Base-by-base conservation (phyloP, 768 basidiomycete genomes). In the Strobilomyces dryophilus region DNA sequence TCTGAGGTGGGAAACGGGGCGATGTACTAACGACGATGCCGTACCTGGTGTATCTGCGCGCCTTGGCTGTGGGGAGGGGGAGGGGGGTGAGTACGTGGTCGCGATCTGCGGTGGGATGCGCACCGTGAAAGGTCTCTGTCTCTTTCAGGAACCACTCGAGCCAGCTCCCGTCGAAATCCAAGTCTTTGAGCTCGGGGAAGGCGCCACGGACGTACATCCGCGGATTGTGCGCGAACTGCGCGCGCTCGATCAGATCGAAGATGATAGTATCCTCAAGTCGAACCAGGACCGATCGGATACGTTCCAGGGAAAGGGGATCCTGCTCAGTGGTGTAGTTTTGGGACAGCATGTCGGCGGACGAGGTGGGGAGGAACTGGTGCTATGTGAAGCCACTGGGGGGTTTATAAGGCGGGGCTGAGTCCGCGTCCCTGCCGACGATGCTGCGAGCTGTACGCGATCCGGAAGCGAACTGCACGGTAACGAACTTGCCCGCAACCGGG, bases 261-360 rank as follows among this genome's bases (percentile, higher is more conserved):
- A 98, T 98, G 75, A 99, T 98, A 20, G 95, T 99, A 62, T 99
- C 97, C 67, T 99, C 97, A 21, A 99, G 82, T 26, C 97, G 82
- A 57, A 79, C 84, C 15, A 99, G 77, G 44, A 94, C 88, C 20
- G 84, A 83, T 52, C 97, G 79, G 62, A 99, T 98, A 55, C 83
- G 78, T 44, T 93, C 88, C n/a, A 95, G 75, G 18, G 87, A 89
- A 14, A 98, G 79, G 2, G 94, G 91, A 66, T 95, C 86, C 29
- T 74, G 67, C 35, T 78, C 78, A 57, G 82, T 75, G 70, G 82
- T 81, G 57, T 87, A 89, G 65, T 92, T 94, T 56, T 82, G 45
- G 37, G 68, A 80, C 55, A 79, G 75, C 82, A 85, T 83, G 43
- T 34, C 44, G 52, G 42, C 12, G 52, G 49, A 61, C 42, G 14